A percentile compares a stretch with the other conserved stretches of the same genome.
phyloP scores from a whole-genome alignment of 106 monocot genomes.

The Gastrodia elata region DNA sequence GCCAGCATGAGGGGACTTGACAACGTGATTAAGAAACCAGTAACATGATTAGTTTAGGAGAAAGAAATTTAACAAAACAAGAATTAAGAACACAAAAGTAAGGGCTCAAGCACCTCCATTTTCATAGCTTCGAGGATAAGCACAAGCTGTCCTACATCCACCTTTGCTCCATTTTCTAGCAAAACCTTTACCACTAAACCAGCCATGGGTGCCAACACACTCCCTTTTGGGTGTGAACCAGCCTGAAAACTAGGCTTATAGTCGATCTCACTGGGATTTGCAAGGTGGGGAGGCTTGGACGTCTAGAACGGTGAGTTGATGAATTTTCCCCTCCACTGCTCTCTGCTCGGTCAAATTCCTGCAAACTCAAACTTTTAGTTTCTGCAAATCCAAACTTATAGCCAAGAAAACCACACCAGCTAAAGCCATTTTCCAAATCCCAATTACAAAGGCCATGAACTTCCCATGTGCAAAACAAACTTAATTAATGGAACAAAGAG shows the following conservation, averaged over 20 bases:
- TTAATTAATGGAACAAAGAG: no score
- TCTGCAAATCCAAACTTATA: no score
- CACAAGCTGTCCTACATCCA: slow-evolving; percentile 75
- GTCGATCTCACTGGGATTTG: slow-evolving; percentile 22
- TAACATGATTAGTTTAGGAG: not conserved
- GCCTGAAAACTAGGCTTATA: slow-evolving; percentile 24
- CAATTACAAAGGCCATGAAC: no score
- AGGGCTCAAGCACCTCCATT: slow-evolving; percentile 66
- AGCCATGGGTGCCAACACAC: slow-evolving; percentile 92
- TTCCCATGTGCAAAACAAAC: no score
- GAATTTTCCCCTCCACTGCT: no score
- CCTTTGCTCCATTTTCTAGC: slow-evolving; percentile 57
- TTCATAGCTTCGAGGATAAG: slow-evolving; percentile 98
- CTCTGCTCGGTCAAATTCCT: no score
- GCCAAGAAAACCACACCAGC: no score
- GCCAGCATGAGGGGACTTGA: slow-evolving; percentile 72
- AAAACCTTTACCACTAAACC: slow-evolving; percentile 87
- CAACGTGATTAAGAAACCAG: slow-evolving; percentile 61
- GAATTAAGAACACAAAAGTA: not conserved
- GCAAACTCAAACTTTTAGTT: no score
- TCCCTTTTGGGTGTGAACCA: slow-evolving; percentile 62
- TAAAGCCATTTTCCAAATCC: no score
- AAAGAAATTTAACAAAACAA: not conserved
- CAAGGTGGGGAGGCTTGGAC: no score
- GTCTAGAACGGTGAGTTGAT: no score